These are phyloP conservation scores for Fallopia convolvulus DNA, from an alignment of 148 eudicot species.

Conservation along the genomic window DNA sequence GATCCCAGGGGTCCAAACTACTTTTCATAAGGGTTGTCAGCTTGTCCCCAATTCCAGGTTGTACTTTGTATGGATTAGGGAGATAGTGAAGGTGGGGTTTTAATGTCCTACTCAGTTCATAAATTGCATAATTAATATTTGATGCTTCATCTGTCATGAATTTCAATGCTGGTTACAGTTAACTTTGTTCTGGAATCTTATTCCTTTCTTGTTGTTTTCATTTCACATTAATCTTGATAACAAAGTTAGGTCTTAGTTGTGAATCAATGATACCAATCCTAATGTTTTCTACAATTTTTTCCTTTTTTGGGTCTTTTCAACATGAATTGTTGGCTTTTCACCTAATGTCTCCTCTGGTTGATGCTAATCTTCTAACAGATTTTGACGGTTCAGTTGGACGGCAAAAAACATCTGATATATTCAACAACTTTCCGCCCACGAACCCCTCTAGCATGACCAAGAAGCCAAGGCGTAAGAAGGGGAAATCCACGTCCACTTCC, in stretches of 20 bases:
- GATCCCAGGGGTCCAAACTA: not conserved
- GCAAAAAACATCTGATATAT: slow-evolving; percentile 19
- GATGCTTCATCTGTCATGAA: slow-evolving; percentile 5
- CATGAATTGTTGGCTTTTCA: not conserved
- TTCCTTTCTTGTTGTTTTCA: slow-evolving; percentile 1
- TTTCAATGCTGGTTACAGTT: not conserved
- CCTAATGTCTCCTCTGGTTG: not conserved
- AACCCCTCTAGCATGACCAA: slow-evolving; percentile 34
- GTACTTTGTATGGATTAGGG: slow-evolving; percentile 6
- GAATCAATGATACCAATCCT: not conserved
- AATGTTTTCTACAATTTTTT: too few species aligned
- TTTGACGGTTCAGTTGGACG: slow-evolving; percentile 31
- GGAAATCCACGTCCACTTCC: slow-evolving; percentile 28
- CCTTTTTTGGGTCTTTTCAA: too few species aligned
- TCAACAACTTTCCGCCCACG: slow-evolving; percentile 26
- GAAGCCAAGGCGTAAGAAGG: slow-evolving; percentile 46
- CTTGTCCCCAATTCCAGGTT: slow-evolving; percentile 11
- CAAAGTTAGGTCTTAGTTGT: not conserved
- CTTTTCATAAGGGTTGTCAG: not conserved
- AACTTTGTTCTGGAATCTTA: not conserved
- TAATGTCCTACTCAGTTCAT: slow-evolving; percentile 1
- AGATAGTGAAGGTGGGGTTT: slow-evolving; percentile 12
- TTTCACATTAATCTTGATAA: not conserved
- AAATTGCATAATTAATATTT: not conserved
- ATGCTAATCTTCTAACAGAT: slow-evolving; percentile 21